Conservation (phyloP, 2,329 filamentous ascomycete genomes). For the Madurella mycetomatis region DNA sequence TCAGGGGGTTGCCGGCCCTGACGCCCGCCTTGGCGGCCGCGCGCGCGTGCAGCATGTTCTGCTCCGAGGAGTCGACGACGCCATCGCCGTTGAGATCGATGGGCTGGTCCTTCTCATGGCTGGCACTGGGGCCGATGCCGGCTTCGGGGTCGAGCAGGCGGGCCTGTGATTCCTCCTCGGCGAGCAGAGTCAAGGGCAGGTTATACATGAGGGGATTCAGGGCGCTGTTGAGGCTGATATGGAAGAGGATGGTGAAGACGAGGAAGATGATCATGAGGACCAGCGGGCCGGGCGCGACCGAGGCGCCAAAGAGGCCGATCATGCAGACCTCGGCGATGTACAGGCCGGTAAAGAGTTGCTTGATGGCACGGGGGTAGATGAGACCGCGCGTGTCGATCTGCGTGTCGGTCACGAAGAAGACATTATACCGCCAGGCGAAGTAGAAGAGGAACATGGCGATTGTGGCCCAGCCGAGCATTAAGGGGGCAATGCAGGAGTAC, state of each 20-base stretch:
- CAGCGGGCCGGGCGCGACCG: conserved; percentile 61
- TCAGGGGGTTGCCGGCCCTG: conserved; percentile 54
- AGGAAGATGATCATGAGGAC: conserved; percentile 73
- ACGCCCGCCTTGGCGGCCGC: conserved; percentile 36
- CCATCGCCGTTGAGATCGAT: conserved; percentile 21
- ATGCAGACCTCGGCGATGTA: conserved; percentile 81
- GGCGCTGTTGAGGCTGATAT: conserved; percentile 67
- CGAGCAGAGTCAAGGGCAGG: conserved; percentile 66
- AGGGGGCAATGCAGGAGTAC: conserved; percentile 80
- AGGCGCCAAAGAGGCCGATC: conserved; percentile 77
- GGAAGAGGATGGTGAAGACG: conserved; percentile 70
- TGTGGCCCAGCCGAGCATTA: conserved; percentile 77
- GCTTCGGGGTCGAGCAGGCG: conserved; percentile 26
- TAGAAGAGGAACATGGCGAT: conserved; percentile 78
- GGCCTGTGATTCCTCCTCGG: conserved; percentile 39
- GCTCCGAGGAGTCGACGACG: conserved; percentile 19
- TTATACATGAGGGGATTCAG: conserved; percentile 72
- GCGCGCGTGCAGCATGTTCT: conserved; percentile 15
- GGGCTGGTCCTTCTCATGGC: conserved; percentile 4
- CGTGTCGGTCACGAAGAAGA: conserved; percentile 81
- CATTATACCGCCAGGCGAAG: conserved; percentile 82
- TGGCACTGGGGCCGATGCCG: conserved; percentile 12
- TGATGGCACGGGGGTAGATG: conserved; percentile 79
- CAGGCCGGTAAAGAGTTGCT: conserved; percentile 78
- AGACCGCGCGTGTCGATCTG: conserved; percentile 82